Conservation (phyloP, 805 yeast genomes). For the Candida pini region DNA sequence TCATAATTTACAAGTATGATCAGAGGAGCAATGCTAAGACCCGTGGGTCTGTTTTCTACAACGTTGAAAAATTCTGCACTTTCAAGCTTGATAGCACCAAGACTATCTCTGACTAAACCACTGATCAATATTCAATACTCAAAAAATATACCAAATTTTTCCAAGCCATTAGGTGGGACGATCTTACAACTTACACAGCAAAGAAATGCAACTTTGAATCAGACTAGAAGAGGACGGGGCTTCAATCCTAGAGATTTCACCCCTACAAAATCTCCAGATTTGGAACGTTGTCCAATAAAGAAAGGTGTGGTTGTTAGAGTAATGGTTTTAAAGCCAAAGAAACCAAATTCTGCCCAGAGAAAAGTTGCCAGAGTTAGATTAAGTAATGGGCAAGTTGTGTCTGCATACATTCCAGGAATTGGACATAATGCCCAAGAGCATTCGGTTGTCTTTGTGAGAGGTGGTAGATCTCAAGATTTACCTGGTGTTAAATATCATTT, state of each 20-base stretch:
- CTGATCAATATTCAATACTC: slow-evolving; percentile 13
- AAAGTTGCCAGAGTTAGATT: slow-evolving; percentile 94
- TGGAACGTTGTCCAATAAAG: slow-evolving; percentile 75
- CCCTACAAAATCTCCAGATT: slow-evolving; percentile 69
- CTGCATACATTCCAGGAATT: slow-evolving; percentile 96
- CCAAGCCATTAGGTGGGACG: slow-evolving; percentile 6
- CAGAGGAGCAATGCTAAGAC: slow-evolving; percentile 7
- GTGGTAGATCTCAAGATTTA: slow-evolving; percentile 97
- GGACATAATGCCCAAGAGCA: slow-evolving; percentile 99
- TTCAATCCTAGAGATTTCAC: slow-evolving; percentile 32
- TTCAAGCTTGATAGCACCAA: slow-evolving; percentile 13
- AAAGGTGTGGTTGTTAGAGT: slow-evolving; percentile 93
- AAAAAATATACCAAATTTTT: too few relatives aligned
- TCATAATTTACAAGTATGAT: too few relatives aligned
- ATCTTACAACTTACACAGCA: slow-evolving; percentile 29
- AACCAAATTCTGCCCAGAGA: slow-evolving; percentile 97
- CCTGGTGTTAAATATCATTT: slow-evolving; percentile 97
- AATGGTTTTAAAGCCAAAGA: slow-evolving; percentile 94
- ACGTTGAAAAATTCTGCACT: slow-evolving; percentile 8
- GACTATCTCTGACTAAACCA: slow-evolving; percentile 5
- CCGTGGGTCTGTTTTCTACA: slow-evolving; percentile 2
- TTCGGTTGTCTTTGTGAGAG: slow-evolving; percentile 90
- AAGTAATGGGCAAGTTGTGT: slow-evolving; percentile 80
- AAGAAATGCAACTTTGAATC: slow-evolving; percentile 69
- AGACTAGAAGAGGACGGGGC: slow-evolving; percentile 62